These are phyloP conservation scores for Gymnopilus dilepis DNA, from an alignment of 768 basidiomycete species.

Conservation along the genomic window DNA sequence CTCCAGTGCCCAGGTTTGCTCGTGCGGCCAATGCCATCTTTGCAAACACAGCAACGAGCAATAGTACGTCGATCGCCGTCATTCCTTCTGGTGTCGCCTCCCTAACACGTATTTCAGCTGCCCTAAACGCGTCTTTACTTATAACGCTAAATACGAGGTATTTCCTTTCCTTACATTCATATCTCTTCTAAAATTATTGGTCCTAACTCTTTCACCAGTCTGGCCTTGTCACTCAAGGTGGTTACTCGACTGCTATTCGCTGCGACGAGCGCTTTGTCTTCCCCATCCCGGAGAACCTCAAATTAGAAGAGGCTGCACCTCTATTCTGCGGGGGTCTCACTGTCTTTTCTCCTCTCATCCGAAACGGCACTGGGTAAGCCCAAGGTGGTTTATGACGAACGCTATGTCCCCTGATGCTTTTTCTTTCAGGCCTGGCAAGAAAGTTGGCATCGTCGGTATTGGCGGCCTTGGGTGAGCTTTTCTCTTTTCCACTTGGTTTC, in stretches of 20 bases:
- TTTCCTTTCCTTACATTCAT: background rate
- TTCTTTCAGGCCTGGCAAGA: conserved; percentile 59
- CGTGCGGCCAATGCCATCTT: conserved; percentile 52
- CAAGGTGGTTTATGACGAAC: background rate
- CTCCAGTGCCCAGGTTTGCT: conserved; percentile 50
- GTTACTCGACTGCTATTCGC: conserved; percentile 53
- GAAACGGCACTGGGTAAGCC: conserved; percentile 48
- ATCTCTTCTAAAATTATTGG: background rate
- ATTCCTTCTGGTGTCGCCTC: background rate
- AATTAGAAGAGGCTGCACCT: conserved; percentile 59
- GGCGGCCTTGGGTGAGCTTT: conserved; percentile 56
- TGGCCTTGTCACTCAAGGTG: conserved; percentile 46
- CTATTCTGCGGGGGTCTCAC: conserved; percentile 73
- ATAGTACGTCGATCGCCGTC: conserved; percentile 38
- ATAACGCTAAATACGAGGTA: conserved; percentile 41
- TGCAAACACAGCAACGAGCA: conserved; percentile 61
- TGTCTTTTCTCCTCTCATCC: conserved; percentile 61
- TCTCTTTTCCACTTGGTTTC: background rate
- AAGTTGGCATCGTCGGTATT: conserved; percentile 69
- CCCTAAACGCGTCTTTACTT: conserved; percentile 44
- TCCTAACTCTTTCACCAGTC: conserved; percentile 4
- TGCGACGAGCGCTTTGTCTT: conserved; percentile 61
- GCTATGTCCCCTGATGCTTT: background rate
- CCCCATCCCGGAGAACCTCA: conserved; percentile 58
- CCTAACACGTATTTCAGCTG: conserved; percentile 37